Evolutionary conservation across 1,284 basidiomycete species (phyloP), one percentile per base, ranked within the genome.

Genomic region (Cronartium quercuum): DNA sequence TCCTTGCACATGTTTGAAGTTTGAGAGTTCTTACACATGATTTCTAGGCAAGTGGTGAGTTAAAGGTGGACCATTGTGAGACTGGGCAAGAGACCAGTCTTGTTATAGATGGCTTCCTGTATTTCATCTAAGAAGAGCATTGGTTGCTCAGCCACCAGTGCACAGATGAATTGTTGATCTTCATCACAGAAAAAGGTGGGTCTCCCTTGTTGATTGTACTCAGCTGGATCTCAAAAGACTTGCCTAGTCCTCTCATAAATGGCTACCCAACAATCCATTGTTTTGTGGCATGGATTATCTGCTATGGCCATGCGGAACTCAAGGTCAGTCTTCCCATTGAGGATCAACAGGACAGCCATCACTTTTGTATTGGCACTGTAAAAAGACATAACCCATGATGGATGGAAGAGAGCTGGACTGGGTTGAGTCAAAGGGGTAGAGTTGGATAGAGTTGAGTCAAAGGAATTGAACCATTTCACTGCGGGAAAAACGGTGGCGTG

Each of bases 91-190:
- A 42, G 24, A 2, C 51, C 35, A 12, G n/a, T 38, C 12, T n/a
- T 9, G 10, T 69, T n/a, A 58, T 60, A 68, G 35, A 68, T 21
- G 3, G 13, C 35, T 18, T 55, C 67, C 4, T 24, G 6, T 3
- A 60, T 68, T 24, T 61, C n/a, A 15, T 68, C 67, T n/a, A 68
- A 35, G 15, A 68, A 68, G 1, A 60, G 67, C 7, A n/a, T 35
- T 3, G 38, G 67, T 42, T 68, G 21, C 5, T 34, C 1, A 9
- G 41, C 5, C 3, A 68, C 57, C 18, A 68, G 55, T 4, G 3
- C 21, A 1, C n/a, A 1, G 35, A 68, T 68, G 67, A 68, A 61
- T 0, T 60, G n/a, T 6, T 6, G 34, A 47, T 66, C 42, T 9
- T 66, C 13, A 5, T 44, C 21, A 3, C 47, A 34, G 7, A 57